Base-by-base conservation (phyloP, 495 filamentous ascomycete species). In the Niebla homalea region DNA sequence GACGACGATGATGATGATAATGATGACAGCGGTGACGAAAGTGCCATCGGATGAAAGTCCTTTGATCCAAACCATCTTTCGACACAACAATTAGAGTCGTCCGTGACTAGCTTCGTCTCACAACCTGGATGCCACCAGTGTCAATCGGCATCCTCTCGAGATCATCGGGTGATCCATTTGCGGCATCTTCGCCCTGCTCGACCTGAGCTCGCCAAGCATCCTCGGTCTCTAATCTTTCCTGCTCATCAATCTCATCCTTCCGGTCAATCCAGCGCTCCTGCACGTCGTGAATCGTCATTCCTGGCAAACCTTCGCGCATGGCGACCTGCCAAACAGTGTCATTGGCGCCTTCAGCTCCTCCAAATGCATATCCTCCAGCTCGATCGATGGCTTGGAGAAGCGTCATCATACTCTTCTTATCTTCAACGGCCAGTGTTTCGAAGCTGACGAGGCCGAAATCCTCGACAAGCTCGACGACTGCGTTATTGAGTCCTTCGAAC, bases 251-350 rank as follows among this genome's bases (percentile, higher is more conserved):
- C 54, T 79, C 85, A 12, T 94, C 92, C 61, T 87, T 89, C 29
- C 79, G 69, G 66, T 95, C 89, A 10, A 98, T 61, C 92, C 92
- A 98, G 58, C 92, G 70, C 67, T 98, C 92, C 64, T 98, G 89
- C 55, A 96, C 79, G 66, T 98, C 92, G 42, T 77, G 69, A 3
- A 85, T 77, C 62, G 92, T 86, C 77, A 89, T 80, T 51, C 77
- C 71, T 15, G 82, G 80, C 50, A 80, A 69, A 23, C 87, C 87
- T 53, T 95, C 87, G 19, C 89, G 79, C 74, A 96, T 89, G 1
- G 92, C 88, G 40, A 96, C 77, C 61, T 92, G 84, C 92, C 92
- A 98, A 16, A 97, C 74, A 22, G 78, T 84, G 63, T 98, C 92
- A 57, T 96, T 95, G 43, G 89, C 83, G 0, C 89, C 92, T 63